phyloP scores from a whole-genome alignment of 2,329 filamentous ascomycete species.

The Aspergillus quadrilineatus region DNA sequence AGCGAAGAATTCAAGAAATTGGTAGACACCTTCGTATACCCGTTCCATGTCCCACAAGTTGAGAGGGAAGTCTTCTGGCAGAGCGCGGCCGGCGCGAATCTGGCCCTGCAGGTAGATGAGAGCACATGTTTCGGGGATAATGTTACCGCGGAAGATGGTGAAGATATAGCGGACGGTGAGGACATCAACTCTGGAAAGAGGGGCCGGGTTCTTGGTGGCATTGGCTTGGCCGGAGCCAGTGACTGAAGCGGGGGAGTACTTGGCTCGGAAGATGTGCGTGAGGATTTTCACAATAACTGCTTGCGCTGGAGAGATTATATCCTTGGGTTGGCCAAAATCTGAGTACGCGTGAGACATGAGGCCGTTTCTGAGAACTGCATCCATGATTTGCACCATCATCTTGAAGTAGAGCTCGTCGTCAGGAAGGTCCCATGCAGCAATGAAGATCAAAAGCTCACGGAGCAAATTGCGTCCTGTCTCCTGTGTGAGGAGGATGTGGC shows the following conservation, averaged over 20 bases:
- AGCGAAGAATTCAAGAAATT: constrained; percentile 91
- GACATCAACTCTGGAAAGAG: constrained; percentile 56
- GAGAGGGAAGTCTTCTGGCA: constrained; percentile 85
- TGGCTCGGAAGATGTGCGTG: constrained; percentile 79
- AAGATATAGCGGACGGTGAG: constrained; percentile 84
- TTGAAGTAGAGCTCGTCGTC: constrained; percentile 95
- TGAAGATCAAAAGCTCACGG: constrained; percentile 89
- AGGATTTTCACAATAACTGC: constrained; percentile 88
- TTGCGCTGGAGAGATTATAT: constrained; percentile 93
- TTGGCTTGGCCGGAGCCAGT: constrained; percentile 53
- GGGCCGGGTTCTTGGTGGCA: constrained; percentile 58
- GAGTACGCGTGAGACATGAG: constrained; percentile 91
- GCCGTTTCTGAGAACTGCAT: constrained; percentile 84
- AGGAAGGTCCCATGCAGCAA: constrained; percentile 93
- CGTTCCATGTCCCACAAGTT: constrained; percentile 98
- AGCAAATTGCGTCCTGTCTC: constrained; percentile 88
- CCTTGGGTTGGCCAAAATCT: constrained; percentile 85
- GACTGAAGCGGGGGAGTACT: constrained; percentile 50
- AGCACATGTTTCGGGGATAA: constrained; percentile 92
- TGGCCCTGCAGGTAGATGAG: constrained; percentile 90
- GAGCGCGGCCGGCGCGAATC: constrained; percentile 72
- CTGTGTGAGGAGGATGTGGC: constrained; percentile 82
- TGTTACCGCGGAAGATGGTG: constrained; percentile 84
- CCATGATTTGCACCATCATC: constrained; percentile 92
- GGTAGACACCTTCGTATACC: constrained; percentile 89